Evolutionary conservation across 2,329 filamentous ascomycete species (phyloP).

Genomic region (Chaetomium sp.): DNA sequence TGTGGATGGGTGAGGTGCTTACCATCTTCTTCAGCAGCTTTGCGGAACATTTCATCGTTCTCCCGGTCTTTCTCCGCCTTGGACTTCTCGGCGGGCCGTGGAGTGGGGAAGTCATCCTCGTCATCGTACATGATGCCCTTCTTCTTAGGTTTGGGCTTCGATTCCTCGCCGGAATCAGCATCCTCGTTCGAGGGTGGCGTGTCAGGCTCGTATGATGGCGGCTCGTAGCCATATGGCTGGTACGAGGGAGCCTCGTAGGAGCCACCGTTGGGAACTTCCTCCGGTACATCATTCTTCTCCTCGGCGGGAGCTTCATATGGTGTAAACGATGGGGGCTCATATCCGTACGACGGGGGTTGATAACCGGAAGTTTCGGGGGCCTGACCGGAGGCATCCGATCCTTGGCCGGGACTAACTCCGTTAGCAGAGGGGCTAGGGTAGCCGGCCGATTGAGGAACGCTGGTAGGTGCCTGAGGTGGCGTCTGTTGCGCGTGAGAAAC

Average conservation of each 20-base stretch:
- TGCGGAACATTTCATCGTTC: slow-evolving; percentile 82
- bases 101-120: slow-evolving; percentile 66
- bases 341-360: slow-evolving; percentile 54
- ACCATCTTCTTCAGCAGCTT: slow-evolving; percentile 77
- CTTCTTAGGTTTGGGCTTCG: slow-evolving; percentile 65
- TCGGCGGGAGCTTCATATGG: slow-evolving; percentile 36
- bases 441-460: slow-evolving; percentile 27
- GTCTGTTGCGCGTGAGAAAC: slow-evolving; percentile 25
- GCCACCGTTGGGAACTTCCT: slow-evolving; percentile 33
- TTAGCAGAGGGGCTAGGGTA: slow-evolving; percentile 28
- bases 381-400: slow-evolving; percentile 6
- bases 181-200: slow-evolving; percentile 49
- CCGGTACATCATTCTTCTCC: slow-evolving; percentile 27
- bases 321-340: slow-evolving; percentile 50
- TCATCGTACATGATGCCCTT: slow-evolving; percentile 82
- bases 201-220: slow-evolving; percentile 63
- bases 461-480: slow-evolving; percentile 20
- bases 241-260: slow-evolving; percentile 39
- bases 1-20: slow-evolving; percentile 39
- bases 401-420: slow-evolving; percentile 29
- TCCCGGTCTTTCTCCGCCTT: slow-evolving; percentile 73
- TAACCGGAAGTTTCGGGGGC: slow-evolving; percentile 38
- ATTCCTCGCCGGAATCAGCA: slow-evolving; percentile 51
- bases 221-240: slow-evolving; percentile 56
- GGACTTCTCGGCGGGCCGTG: slow-evolving; percentile 58